These are phyloP conservation scores for Trichophyton rubrum DNA, from an alignment of 2,329 filamentous ascomycete genomes.

Conservation along the genomic window DNA sequence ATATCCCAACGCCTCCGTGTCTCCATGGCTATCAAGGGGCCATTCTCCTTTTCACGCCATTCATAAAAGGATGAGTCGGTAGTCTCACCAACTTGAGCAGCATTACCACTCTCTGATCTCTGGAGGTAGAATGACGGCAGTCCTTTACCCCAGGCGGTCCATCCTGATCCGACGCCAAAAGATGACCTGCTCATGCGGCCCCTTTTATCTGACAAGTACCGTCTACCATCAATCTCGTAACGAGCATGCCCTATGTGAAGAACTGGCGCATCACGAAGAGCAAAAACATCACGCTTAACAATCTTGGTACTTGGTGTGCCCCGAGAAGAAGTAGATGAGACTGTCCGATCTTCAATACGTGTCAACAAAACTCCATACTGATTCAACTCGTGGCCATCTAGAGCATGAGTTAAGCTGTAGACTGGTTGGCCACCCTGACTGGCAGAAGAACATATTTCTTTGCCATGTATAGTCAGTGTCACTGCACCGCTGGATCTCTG, in stretches of 20 bases:
- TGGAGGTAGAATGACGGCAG: conserved; percentile 11
- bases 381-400: conserved; percentile 14
- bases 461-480: conserved; percentile 11
- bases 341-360: conserved; percentile 8
- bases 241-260: conserved; percentile 5
- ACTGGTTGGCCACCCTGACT: conserved; percentile 7
- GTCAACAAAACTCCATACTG: conserved; percentile 9
- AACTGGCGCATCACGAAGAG: conserved; percentile 7
- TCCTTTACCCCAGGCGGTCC: conserved; percentile 9
- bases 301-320: not conserved
- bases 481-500: conserved; percentile 4
- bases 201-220: conserved; percentile 9
- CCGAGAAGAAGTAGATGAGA: not conserved
- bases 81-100: not conserved
- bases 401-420: conserved; percentile 13
- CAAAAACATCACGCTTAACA: conserved; percentile 11
- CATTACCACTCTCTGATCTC: not conserved
- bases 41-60: conserved; percentile 11
- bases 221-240: conserved; percentile 13
- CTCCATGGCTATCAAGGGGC: conserved; percentile 11
- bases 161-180: conserved; percentile 10
- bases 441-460: conserved; percentile 10
- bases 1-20: conserved; percentile 13
- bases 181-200: conserved; percentile 11
- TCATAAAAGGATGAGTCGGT: conserved; percentile 9